A percentile compares a stretch with the other conserved stretches of the same genome.
Evolutionary conservation across 495 filamentous ascomycete genomes (phyloP).

Genomic region (Lasiosphaeria miniovina): DNA sequence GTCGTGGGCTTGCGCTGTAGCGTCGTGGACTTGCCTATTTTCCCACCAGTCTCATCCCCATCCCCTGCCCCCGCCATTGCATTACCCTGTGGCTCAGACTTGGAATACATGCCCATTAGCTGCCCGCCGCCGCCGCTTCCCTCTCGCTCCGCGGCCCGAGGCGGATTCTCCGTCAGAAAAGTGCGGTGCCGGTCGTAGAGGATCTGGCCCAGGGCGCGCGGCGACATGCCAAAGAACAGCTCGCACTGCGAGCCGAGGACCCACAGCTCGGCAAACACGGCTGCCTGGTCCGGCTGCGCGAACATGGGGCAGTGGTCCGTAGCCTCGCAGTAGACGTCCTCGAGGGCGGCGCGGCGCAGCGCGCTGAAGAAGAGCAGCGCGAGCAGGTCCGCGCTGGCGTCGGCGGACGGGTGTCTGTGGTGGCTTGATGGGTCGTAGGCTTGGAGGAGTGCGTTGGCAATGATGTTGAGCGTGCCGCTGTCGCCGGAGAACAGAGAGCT

Average conservation of each 20-base stretch:
- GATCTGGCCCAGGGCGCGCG: slow-evolving; percentile 24
- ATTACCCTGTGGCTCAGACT: slow-evolving; percentile 16
- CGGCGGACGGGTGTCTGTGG: slow-evolving; percentile 17
- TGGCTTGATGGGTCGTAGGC: slow-evolving; percentile 16
- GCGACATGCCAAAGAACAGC: slow-evolving; percentile 25
- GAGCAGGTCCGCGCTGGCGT: slow-evolving; percentile 24
- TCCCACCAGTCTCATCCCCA: no score
- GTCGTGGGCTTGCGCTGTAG: neutral
- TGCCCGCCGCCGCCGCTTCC: slow-evolving; percentile 2
- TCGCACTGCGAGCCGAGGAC: slow-evolving; percentile 31
- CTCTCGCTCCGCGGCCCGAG: neutral
- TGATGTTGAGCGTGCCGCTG: slow-evolving; percentile 7
- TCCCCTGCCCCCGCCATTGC: neutral
- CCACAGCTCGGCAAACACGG: slow-evolving; percentile 30
- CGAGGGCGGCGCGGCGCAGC: slow-evolving; percentile 22
- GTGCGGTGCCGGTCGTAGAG: slow-evolving; percentile 18
- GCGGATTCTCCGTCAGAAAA: slow-evolving; percentile 19
- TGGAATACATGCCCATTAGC: slow-evolving; percentile 26
- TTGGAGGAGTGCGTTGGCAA: slow-evolving; percentile 13
- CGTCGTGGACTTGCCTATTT: no score
- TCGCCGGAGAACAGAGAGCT: slow-evolving; percentile 17
- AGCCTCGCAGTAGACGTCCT: slow-evolving; percentile 27
- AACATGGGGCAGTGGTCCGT: slow-evolving; percentile 30
- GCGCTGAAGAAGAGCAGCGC: slow-evolving; percentile 24
- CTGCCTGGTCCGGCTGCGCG: slow-evolving; percentile 29